A percentile compares a stretch with the other conserved stretches of the same genome.
Conservation (phyloP, 1,284 basidiomycete species). For the Chondrostereum purpureum region DNA sequence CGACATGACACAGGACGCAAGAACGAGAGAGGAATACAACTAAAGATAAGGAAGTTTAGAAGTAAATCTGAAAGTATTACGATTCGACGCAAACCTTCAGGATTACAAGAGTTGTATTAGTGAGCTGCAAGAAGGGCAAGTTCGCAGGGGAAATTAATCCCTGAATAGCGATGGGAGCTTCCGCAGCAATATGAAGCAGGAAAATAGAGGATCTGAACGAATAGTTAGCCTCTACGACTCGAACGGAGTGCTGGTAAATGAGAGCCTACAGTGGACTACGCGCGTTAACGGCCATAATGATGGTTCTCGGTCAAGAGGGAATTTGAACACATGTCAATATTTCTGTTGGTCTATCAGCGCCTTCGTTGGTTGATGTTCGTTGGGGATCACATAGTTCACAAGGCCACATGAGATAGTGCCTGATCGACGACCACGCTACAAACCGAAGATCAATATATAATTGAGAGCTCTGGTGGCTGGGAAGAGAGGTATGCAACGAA, state of each 20-base stretch:
- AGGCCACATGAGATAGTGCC: too few relatives aligned
- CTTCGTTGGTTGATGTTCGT: too few relatives aligned
- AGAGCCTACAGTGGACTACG: conserved; percentile 29
- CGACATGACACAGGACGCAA: conserved; percentile 51
- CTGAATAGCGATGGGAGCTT: conserved; percentile 69
- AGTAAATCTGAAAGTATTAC: neutral
- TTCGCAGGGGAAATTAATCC: conserved; percentile 57
- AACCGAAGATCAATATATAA: too few relatives aligned
- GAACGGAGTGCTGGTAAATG: neutral
- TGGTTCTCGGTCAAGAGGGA: too few relatives aligned
- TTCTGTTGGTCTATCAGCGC: too few relatives aligned
- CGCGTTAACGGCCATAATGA: too few relatives aligned
- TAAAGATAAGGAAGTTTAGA: too few relatives aligned
- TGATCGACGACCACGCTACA: too few relatives aligned
- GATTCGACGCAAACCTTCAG: conserved; percentile 49
- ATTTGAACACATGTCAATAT: too few relatives aligned
- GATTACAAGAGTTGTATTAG: conserved; percentile 70
- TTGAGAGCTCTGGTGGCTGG: too few relatives aligned
- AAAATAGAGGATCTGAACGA: conserved; percentile 54
- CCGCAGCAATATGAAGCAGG: conserved; percentile 71
- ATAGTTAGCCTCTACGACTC: neutral
- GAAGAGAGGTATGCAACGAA: too few relatives aligned
- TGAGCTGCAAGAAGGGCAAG: conserved; percentile 71
- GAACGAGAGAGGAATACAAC: conserved; percentile 58
- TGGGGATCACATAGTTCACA: too few relatives aligned